These are phyloP conservation scores for Orbilia quercus DNA, from an alignment of 2,329 filamentous ascomycete genomes.

Conservation along the genomic window DNA sequence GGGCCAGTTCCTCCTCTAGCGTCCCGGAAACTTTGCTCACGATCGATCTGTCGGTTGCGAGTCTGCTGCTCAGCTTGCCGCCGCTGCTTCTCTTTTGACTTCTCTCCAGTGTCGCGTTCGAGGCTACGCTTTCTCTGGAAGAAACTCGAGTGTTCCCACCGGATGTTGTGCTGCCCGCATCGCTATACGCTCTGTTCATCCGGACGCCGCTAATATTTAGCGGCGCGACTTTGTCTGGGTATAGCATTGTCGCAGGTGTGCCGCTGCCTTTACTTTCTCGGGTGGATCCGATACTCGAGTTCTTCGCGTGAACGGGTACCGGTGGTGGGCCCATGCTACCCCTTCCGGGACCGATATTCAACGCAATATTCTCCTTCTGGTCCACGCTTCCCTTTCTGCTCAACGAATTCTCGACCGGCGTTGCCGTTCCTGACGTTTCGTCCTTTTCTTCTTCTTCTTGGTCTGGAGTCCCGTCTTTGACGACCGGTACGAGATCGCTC, in stretches of 20 bases:
- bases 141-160: conserved; percentile 4
- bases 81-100: background rate
- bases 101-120: conserved; percentile 14
- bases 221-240: conserved; percentile 43
- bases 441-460: conserved; percentile 25
- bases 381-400: conserved; percentile 37
- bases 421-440: background rate
- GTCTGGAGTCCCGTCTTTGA: conserved; percentile 67
- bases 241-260: conserved; percentile 5
- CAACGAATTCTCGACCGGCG: conserved; percentile 25
- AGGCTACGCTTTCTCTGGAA: background rate
- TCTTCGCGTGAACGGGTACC: conserved; percentile 43
- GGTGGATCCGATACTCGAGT: conserved; percentile 18
- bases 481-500: conserved; percentile 74
- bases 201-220: conserved; percentile 49
- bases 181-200: conserved; percentile 40
- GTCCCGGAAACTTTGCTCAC: conserved; percentile 36
- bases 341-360: background rate
- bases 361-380: conserved; percentile 36
- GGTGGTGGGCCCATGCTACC: conserved; percentile 48
- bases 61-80: conserved; percentile 9
- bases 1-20: conserved; percentile 43
- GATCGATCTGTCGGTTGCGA: conserved; percentile 27
- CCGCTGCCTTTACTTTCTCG: conserved; percentile 15
- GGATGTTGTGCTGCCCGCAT: conserved; percentile 37